Evolutionary conservation across 2,329 filamentous ascomycete genomes (phyloP).

Genomic region (Pyrenophora tritici-repentis): DNA sequence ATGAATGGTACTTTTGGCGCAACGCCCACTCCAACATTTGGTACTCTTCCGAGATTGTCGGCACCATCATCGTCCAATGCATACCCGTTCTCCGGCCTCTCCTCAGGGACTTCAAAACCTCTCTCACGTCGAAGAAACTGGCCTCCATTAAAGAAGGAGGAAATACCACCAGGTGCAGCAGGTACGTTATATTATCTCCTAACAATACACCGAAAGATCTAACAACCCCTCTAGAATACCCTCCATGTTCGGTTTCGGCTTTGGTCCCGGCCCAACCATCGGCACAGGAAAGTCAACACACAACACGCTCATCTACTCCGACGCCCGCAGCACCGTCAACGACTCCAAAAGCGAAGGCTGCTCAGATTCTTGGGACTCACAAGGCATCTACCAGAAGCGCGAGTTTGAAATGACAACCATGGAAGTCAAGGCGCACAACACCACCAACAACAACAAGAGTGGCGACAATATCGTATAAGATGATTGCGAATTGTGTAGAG

Average conservation of each 20-base stretch:
- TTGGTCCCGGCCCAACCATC: constrained; percentile 13
- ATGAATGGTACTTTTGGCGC: constrained; percentile 55
- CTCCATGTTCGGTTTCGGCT: constrained; percentile 11
- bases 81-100: constrained; percentile 59
- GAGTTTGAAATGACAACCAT: constrained; percentile 32
- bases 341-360: constrained; percentile 18
- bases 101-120: constrained; percentile 50
- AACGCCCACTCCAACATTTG: constrained; percentile 55
- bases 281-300: constrained; percentile 17
- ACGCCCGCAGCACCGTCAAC: constrained; percentile 20
- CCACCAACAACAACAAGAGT: not conserved
- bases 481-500: no score
- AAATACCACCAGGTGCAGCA: constrained; percentile 18
- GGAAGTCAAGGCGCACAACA: constrained; percentile 15
- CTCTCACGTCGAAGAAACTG: constrained; percentile 45
- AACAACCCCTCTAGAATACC: not conserved
- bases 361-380: constrained; percentile 30
- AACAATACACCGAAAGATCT: not conserved
- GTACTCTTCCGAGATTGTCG: constrained; percentile 59
- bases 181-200: constrained; percentile 9
- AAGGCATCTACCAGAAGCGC: constrained; percentile 32
- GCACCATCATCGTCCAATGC: constrained; percentile 62
- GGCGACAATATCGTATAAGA: constrained; percentile 7
- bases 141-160: constrained; percentile 18
- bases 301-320: constrained; percentile 29